These are phyloP conservation scores for Pharus latifolius DNA, from an alignment of 176 grass and related monocot genomes.

Conservation along the genomic window DNA sequence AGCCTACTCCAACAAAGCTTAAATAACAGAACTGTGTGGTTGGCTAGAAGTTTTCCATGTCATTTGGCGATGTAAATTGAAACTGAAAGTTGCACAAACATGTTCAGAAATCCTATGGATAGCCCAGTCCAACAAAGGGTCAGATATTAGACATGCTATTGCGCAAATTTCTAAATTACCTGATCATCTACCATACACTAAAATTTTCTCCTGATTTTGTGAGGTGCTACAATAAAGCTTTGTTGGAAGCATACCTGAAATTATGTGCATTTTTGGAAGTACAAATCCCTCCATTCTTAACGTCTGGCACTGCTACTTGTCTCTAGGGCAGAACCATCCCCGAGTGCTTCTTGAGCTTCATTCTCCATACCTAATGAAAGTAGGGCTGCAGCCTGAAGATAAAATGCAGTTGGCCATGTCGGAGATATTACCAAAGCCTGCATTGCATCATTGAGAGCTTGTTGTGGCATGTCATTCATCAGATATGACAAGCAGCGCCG, in stretches of 20 bases:
- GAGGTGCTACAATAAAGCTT: background rate
- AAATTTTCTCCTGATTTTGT: background rate
- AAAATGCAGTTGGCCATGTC: constrained; percentile 77
- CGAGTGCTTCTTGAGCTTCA: constrained; percentile 79
- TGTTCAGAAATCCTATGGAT: background rate
- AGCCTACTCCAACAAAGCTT: background rate
- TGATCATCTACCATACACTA: background rate
- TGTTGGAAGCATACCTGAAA: constrained; percentile 16
- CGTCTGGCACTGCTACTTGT: constrained; percentile 34
- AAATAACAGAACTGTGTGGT: background rate
- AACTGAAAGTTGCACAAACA: background rate
- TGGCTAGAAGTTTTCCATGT: background rate
- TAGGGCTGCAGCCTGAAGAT: constrained; percentile 80
- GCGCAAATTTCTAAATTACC: background rate
- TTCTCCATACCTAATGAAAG: constrained; percentile 76
- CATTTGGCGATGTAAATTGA: background rate
- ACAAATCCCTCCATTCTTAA: constrained; percentile 28
- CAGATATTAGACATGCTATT: background rate
- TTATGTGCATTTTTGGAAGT: constrained; percentile 31
- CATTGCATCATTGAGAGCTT: constrained; percentile 82
- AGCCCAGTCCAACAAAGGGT: background rate
- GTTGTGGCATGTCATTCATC: constrained; percentile 66
- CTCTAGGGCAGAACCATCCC: constrained; percentile 69
- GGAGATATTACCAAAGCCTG: constrained; percentile 90
- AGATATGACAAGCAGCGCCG: constrained; percentile 81